A percentile compares a stretch with the other conserved stretches of the same genome.
phyloP scores from a whole-genome alignment of 495 filamentous ascomycete genomes.

The Xylaria palmicola region DNA sequence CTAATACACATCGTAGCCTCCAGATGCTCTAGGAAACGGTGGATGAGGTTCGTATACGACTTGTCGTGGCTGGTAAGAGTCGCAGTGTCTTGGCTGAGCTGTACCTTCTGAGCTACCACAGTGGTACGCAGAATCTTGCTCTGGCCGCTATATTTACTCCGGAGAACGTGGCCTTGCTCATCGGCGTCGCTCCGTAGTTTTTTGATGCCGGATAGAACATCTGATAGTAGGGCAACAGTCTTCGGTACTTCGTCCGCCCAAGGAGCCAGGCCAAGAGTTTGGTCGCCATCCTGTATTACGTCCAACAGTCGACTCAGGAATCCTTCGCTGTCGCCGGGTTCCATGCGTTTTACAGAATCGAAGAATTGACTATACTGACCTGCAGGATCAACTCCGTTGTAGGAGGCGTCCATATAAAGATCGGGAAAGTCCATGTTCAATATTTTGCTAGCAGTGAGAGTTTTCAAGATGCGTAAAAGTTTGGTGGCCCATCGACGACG shows the following conservation, averaged over 20 bases:
- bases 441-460: constrained; percentile 16
- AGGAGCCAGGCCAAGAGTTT: constrained; percentile 35
- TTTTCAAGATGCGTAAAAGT: constrained; percentile 26
- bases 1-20: constrained; percentile 56
- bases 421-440: constrained; percentile 30
- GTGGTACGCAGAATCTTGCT: constrained; percentile 76
- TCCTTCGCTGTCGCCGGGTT: constrained; percentile 38
- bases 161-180: constrained; percentile 50
- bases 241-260: constrained; percentile 36
- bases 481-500: constrained; percentile 19
- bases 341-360: constrained; percentile 42
- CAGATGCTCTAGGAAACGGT: constrained; percentile 58
- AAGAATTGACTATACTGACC: constrained; percentile 29
- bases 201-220: constrained; percentile 40
- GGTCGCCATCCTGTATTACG: constrained; percentile 38
- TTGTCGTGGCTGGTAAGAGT: constrained; percentile 71
- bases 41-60: constrained; percentile 72
- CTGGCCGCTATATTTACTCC: constrained; percentile 71
- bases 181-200: constrained; percentile 40
- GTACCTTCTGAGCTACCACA: constrained; percentile 82
- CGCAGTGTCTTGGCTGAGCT: constrained; percentile 77
- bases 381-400: constrained; percentile 32
- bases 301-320: constrained; percentile 34
- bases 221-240: constrained; percentile 33
- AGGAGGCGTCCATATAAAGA: constrained; percentile 40